Conservation (phyloP, 495 filamentous ascomycete species). For the Durotheca rogersii region DNA sequence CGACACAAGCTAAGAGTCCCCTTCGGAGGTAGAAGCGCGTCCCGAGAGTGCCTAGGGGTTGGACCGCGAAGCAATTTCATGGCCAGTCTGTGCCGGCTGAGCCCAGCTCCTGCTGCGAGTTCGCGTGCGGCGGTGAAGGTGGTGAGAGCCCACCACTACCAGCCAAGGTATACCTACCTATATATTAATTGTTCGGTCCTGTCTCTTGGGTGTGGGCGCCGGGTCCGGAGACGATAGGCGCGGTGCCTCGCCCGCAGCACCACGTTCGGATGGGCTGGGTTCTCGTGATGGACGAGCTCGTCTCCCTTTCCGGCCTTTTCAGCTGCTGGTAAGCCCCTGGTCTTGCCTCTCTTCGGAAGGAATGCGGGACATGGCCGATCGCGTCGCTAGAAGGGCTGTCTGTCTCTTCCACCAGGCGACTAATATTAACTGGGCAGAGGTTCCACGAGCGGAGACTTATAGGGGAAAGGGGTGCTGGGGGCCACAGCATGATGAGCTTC, state of each 20-base stretch:
- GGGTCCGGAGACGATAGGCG: not conserved
- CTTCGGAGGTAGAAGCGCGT: not conserved
- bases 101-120: too few relatives aligned
- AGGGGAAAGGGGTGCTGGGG: not conserved
- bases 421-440: constrained; percentile 3
- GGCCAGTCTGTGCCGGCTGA: too few relatives aligned
- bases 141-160: too few relatives aligned
- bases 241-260: constrained; percentile 1
- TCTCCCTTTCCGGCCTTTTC: constrained; percentile 20
- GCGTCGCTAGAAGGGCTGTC: constrained; percentile 3
- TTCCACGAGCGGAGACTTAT: constrained; percentile 10
- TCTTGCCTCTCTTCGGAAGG: constrained; percentile 17
- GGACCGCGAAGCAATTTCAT: too few relatives aligned
- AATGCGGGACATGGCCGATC: constrained; percentile 1
- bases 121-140: too few relatives aligned
- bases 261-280: constrained; percentile 1
- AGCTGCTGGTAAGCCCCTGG: constrained; percentile 8
- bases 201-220: too few relatives aligned
- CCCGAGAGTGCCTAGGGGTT: too few relatives aligned
- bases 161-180: too few relatives aligned
- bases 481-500: not conserved
- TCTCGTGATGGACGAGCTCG: constrained; percentile 7
- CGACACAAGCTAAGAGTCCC: not conserved
- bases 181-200: too few relatives aligned
- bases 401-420: constrained; percentile 2